A percentile compares a stretch with the other conserved stretches of the same genome.
Conservation (phyloP, 345 rosid genomes). For the Gossypium arboreum region DNA sequence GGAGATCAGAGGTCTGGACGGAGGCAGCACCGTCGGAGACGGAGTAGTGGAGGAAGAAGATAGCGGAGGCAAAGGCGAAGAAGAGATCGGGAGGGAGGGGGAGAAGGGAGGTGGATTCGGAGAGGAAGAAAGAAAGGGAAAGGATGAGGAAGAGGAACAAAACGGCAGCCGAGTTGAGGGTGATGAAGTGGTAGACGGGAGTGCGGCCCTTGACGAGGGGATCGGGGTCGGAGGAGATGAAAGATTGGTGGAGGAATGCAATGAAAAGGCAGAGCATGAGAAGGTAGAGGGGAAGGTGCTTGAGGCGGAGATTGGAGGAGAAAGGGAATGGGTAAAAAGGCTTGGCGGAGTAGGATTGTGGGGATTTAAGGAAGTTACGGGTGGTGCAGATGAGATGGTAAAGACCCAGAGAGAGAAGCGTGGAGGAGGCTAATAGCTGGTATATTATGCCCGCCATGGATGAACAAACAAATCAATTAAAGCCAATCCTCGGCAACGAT, state of each 20-base stretch:
- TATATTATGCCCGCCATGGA: constrained; percentile 55
- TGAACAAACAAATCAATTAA: too few species aligned
- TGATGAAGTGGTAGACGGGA: constrained; percentile 77
- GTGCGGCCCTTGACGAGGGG: constrained; percentile 81
- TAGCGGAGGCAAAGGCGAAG: constrained; percentile 74
- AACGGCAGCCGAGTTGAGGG: constrained; percentile 78
- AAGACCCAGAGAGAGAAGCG: constrained; percentile 60
- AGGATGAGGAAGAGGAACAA: constrained; percentile 79
- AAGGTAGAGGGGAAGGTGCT: constrained; percentile 40
- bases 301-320: constrained; percentile 37
- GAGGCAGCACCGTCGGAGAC: constrained; percentile 58
- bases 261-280: constrained; percentile 48
- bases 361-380: constrained; percentile 58
- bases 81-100: constrained; percentile 73
- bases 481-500: too few species aligned
- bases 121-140: constrained; percentile 52
- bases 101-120: constrained; percentile 55
- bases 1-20: constrained; percentile 75
- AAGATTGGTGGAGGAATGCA: constrained; percentile 58
- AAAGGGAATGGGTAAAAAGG: constrained; percentile 59
- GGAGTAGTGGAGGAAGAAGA: constrained; percentile 69
- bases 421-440: constrained; percentile 58
- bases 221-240: constrained; percentile 62
- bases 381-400: constrained; percentile 71
- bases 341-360: constrained; percentile 71